phyloP scores from a whole-genome alignment of 2,329 filamentous ascomycete genomes.

The Onygena corvina region DNA sequence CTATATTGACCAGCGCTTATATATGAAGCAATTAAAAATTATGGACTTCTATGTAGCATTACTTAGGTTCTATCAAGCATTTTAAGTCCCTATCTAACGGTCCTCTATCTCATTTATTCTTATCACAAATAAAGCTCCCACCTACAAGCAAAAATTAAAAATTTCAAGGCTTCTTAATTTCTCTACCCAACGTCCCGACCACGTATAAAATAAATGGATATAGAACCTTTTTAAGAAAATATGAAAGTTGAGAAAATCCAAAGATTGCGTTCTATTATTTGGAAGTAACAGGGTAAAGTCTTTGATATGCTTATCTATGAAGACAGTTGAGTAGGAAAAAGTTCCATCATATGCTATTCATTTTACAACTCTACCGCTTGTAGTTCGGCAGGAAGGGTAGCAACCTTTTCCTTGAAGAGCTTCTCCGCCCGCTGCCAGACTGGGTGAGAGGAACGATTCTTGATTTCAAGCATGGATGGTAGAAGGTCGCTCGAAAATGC shows the following conservation, averaged over 20 bases:
- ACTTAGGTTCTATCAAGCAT: too few species aligned
- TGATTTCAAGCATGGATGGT: conserved; percentile 63
- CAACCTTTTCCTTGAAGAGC: conserved; percentile 72
- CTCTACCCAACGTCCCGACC: too few species aligned
- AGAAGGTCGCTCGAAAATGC: conserved; percentile 68
- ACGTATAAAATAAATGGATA: too few species aligned
- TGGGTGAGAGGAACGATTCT: conserved; percentile 54
- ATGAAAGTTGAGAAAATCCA: too few species aligned
- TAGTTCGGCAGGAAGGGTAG: conserved; percentile 46
- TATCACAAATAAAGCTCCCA: too few species aligned
- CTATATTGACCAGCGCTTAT: not conserved
- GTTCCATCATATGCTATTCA: not conserved
- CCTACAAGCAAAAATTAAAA: too few species aligned
- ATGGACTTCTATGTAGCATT: not conserved
- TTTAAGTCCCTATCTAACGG: too few species aligned
- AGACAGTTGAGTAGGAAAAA: not conserved
- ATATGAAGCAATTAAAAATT: not conserved
- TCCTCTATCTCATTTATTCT: too few species aligned
- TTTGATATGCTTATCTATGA: not conserved
- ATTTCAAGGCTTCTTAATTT: too few species aligned
- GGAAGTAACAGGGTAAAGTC: too few species aligned
- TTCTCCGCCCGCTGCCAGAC: conserved; percentile 83
- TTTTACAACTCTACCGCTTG: conserved; percentile 11
- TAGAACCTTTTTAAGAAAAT: too few species aligned
- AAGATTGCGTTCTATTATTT: too few species aligned